Evolutionary conservation across 2,329 filamentous ascomycete genomes (phyloP).

Genomic region (Aureobasidium melanogenum): DNA sequence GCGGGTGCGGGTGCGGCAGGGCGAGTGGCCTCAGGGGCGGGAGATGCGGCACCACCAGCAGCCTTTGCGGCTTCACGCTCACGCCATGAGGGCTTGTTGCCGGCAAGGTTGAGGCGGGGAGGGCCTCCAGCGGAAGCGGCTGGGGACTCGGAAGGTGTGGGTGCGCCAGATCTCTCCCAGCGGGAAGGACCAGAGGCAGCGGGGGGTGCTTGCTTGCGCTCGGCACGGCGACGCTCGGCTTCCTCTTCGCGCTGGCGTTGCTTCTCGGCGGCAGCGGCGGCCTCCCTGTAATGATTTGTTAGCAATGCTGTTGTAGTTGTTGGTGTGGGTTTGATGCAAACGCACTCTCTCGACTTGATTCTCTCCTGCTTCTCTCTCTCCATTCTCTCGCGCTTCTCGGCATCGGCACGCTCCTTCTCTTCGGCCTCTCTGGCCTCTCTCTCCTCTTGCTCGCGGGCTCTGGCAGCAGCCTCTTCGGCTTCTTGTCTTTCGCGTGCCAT

Average conservation of each 20-base stretch:
- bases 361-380: conserved; percentile 59
- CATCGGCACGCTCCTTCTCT: conserved; percentile 69
- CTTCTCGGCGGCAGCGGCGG: conserved; percentile 52
- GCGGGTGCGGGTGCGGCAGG: conserved; percentile 24
- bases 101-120: conserved; percentile 53
- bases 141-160: conserved; percentile 33
- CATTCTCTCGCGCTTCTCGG: conserved; percentile 66
- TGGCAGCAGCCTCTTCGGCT: conserved; percentile 73
- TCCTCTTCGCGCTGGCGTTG: conserved; percentile 84
- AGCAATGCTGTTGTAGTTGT: conserved; percentile 18
- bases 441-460: conserved; percentile 77
- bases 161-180: conserved; percentile 29
- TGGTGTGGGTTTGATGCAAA: conserved; percentile 19
- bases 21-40: conserved; percentile 25
- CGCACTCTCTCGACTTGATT: conserved; percentile 51
- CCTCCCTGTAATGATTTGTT: conserved; percentile 40
- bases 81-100: conserved; percentile 61
- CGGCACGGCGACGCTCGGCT: conserved; percentile 63
- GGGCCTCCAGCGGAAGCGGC: conserved; percentile 46
- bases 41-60: conserved; percentile 23
- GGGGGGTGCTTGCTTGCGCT: conserved; percentile 43
- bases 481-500: conserved; percentile 76
- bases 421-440: conserved; percentile 71
- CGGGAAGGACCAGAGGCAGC: conserved; percentile 30
- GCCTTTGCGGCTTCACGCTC: conserved; percentile 55